Base-by-base conservation (phyloP, 164 flowering plant species). In the Santalum album region DNA sequence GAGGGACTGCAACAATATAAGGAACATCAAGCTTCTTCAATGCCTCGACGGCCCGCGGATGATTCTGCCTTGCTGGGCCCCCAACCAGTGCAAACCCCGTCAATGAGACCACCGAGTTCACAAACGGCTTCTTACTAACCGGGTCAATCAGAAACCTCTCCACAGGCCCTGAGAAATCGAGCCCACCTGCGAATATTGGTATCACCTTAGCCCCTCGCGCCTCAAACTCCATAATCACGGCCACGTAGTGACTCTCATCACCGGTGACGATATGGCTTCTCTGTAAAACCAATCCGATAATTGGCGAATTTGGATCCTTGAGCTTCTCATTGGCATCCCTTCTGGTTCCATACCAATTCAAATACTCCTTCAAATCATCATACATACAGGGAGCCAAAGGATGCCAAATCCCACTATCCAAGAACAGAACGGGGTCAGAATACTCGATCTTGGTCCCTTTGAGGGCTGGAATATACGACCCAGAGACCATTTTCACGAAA, bases 1-100 rank as follows among this genome's bases (percentile, higher is more conserved):
- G 62, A 15, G 97, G 99, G 72, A 89, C 34, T 5, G 99, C 99
- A 55, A 94, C 99, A 58, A 94, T 67, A 63, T 94, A 90, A 45
- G 99, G 99, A 47, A 90, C 97, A 70, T 94, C 86, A 49, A 90
- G 92, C 79, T 85, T 94, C 74, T 20, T 86, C 79, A 94, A 60
- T 10, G 99, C 95, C 77, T 87, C 92, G 54, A 94, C 54, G 15
- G 97, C 99, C 75, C 80, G 75, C 0, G 99, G 97, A 66, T 94
- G 99, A 53, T 94, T 97, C 79, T 94, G 99, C 71, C 97, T 85
- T 1, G 99, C 97, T 2, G 99, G 99, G 0, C 97, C 99, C 9
- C 99, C 99, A 15, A 90, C 99, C 14, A 94, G 92, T 0, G 97
- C 99, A 43, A 94, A 94, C 1, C 99, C 99, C 0, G 99, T 94